Percentiles rank a stretch among this genome's conserved stretches.
phyloP scores from a whole-genome alignment of 176 grass and related monocot genomes.

The Oryza rufipogon region DNA sequence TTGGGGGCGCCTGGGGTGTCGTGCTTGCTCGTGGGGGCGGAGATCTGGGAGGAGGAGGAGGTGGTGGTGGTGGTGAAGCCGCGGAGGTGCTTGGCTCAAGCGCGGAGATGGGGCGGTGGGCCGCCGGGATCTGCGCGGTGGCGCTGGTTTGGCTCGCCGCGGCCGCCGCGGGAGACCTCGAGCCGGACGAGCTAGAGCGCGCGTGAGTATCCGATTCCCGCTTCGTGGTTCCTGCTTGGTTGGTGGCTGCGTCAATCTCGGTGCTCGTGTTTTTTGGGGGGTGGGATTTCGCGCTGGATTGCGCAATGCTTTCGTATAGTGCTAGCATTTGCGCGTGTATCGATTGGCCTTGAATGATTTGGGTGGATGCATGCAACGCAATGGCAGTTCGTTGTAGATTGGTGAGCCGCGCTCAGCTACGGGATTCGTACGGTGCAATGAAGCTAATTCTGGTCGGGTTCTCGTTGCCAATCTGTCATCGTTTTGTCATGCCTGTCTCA shows the following conservation, averaged over 20 bases:
- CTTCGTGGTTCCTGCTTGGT: neutral
- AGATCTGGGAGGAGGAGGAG: conserved; percentile 32
- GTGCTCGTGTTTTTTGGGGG: neutral
- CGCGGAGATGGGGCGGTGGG: conserved; percentile 29
- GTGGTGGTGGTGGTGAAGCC: neutral
- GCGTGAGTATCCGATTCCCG: conserved; percentile 58
- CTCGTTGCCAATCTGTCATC: neutral
- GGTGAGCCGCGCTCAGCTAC: neutral
- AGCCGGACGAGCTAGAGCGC: conserved; percentile 70
- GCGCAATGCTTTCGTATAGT: conserved; percentile 13
- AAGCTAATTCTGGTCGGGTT: neutral
- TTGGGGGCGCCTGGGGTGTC: neutral
- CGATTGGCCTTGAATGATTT: neutral
- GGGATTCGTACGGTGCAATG: neutral
- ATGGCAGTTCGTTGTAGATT: neutral
- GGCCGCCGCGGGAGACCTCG: conserved; percentile 44
- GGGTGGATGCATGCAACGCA: conserved; percentile 1
- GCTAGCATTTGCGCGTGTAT: neutral
- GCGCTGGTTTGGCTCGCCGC: conserved; percentile 48
- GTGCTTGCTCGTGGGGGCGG: neutral
- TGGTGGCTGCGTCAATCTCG: neutral
- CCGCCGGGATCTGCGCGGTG: conserved; percentile 39
- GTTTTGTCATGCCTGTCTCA: neutral
- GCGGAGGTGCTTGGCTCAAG: neutral
- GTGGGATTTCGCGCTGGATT: neutral